Percentiles rank a stretch among this genome's conserved stretches.
These are phyloP conservation scores for Bremia lactucae DNA, from an alignment of 352 stramenopile genomes.

Conservation along the genomic window DNA sequence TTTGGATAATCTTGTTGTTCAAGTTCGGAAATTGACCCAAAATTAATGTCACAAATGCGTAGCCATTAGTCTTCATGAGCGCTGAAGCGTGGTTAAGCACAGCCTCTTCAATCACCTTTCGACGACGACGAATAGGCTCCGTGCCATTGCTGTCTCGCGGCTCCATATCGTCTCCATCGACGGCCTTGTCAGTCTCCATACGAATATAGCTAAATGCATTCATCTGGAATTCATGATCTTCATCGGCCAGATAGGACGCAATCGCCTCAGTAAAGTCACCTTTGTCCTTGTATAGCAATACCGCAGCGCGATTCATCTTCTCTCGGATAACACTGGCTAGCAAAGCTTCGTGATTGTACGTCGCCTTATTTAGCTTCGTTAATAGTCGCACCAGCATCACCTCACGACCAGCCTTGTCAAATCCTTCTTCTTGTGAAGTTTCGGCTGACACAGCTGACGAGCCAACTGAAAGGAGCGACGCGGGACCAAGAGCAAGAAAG, in stretches of 20 bases:
- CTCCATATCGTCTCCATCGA: slow-evolving; percentile 29
- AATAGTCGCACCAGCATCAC: slow-evolving; percentile 77
- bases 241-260: slow-evolving; percentile 70
- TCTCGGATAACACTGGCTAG: slow-evolving; percentile 60
- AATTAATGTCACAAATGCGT: slow-evolving; percentile 82
- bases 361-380: slow-evolving; percentile 75
- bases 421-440: slow-evolving; percentile 71
- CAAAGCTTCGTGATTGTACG: slow-evolving; percentile 66
- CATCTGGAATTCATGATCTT: slow-evolving; percentile 73
- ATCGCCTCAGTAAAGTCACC: slow-evolving; percentile 64
- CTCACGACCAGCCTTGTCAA: slow-evolving; percentile 72
- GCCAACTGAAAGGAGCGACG: slow-evolving; percentile 40
- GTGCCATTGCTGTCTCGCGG: slow-evolving; percentile 25
- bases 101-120: slow-evolving; percentile 69
- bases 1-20: slow-evolving; percentile 81
- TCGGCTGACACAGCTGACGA: slow-evolving; percentile 27
- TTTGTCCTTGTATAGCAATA: slow-evolving; percentile 74
- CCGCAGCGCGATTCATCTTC: slow-evolving; percentile 75
- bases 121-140: slow-evolving; percentile 28
- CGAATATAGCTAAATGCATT: slow-evolving; percentile 82
- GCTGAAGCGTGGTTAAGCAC: slow-evolving; percentile 58
- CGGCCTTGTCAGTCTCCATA: slow-evolving; percentile 38
- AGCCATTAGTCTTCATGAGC: slow-evolving; percentile 84
- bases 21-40: slow-evolving; percentile 77
- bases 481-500: slow-evolving; percentile 69